Base-by-base conservation (phyloP, 1,139 yeast genomes). In the Debaryomyces fabryi region DNA sequence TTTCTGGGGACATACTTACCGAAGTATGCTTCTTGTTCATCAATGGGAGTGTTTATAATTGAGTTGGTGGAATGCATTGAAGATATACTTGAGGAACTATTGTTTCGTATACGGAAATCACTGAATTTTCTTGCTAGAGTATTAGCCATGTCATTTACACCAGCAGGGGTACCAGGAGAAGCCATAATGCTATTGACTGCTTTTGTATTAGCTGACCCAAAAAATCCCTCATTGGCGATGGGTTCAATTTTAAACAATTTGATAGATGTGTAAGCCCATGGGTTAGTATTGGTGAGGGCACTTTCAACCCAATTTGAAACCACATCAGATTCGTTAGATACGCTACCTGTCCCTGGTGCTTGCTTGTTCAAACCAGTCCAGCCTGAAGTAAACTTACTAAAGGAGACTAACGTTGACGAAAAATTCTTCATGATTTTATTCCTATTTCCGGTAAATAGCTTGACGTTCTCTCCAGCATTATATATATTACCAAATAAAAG, bases 241-340 rank as follows among this genome's bases (percentile, higher is more conserved):
- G 65, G 72, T 52, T 78, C 81, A 15, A 87, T 71, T 40, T 72
- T 75, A 69, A 91, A 90, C 32, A 90, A 71, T 53, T 66, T 78
- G 39, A 90, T 73, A 15, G 71, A 60, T 0, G 96, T 86, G 2
- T 82, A 81, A 13, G 75, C 71, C 96, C 96, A 92, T 23, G 79
- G 72, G 49, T 82, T 76, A 18, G 61, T 56, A 13, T 58, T 53
- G 1, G 72, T 62, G n/a, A 72, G 48, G 4, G 72, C 56, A 4
- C 60, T 62, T 6, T 59, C 61, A 2, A 69, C 68, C 50, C 65
- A 64, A 15, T 47, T 48, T 13, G 49, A 16, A 9, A 47, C 29
- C 1, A 50, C 53, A 13, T 37, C 38, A 13, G 39, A 29, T 2
- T 56, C 47, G 18, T 45, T 44, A 3, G 51, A 49, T 5, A 55